phyloP scores from a whole-genome alignment of 768 basidiomycete species.

The Mycena polygramma region DNA sequence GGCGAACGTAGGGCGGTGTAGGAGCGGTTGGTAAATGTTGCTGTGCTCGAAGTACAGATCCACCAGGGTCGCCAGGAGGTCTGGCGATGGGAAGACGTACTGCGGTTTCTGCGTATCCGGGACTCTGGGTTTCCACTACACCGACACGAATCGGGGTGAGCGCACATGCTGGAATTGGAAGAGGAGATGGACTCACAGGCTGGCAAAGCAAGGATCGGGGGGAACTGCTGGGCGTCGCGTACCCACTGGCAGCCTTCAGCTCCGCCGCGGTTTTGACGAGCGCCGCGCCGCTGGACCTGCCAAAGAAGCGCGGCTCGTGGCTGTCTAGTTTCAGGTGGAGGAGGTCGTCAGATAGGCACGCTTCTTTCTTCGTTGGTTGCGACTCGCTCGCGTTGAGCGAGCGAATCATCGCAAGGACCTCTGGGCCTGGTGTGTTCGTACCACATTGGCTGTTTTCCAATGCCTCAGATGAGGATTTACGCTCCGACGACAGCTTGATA shows the following conservation, averaged over 20 bases:
- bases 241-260: slow-evolving; percentile 60
- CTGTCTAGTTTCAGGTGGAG: background rate
- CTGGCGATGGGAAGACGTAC: slow-evolving; percentile 64
- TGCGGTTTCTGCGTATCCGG: background rate
- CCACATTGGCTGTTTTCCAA: slow-evolving; percentile 5
- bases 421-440: slow-evolving; percentile 11
- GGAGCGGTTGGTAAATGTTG: slow-evolving; percentile 73
- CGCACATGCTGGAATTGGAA: no score
- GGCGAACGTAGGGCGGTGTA: slow-evolving; percentile 81
- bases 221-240: background rate
- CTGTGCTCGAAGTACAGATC: slow-evolving; percentile 72
- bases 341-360: background rate
- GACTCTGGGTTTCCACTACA: background rate
- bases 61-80: slow-evolving; percentile 66
- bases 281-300: slow-evolving; percentile 70
- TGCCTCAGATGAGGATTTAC: background rate
- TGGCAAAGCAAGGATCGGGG: no score
- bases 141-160: slow-evolving; percentile 28
- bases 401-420: slow-evolving; percentile 19
- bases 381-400: background rate
- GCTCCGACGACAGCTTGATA: slow-evolving; percentile 5
- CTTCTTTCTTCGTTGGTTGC: background rate
- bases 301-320: slow-evolving; percentile 56
- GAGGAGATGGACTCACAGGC: no score
- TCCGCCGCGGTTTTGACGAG: slow-evolving; percentile 68